Evolutionary conservation across 2,329 filamentous ascomycete genomes (phyloP).

Genomic region (Westerdykella sp.): DNA sequence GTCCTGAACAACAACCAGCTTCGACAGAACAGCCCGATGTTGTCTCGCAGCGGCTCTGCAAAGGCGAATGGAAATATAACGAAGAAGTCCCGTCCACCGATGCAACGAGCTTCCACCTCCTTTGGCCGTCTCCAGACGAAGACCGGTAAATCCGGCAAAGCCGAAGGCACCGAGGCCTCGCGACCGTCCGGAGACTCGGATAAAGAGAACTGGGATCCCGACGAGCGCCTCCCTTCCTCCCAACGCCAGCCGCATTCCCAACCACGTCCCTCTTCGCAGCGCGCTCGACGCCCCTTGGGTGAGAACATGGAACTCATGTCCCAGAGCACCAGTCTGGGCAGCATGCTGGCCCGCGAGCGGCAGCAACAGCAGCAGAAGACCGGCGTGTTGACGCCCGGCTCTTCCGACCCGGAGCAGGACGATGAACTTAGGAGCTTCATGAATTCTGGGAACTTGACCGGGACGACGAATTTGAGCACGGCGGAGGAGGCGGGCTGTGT

Average conservation of each 20-base stretch:
- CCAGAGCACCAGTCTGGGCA: conserved; percentile 33
- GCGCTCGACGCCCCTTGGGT: conserved; percentile 40
- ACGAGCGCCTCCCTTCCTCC: conserved; percentile 13
- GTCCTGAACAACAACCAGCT: conserved; percentile 49
- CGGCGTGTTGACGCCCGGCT: conserved; percentile 17
- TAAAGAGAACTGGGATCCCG: conserved; percentile 83
- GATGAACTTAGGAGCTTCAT: conserved; percentile 70
- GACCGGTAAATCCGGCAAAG: conserved; percentile 13
- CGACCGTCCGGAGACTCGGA: conserved; percentile 68
- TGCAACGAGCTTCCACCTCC: conserved; percentile 33
- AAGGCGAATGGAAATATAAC: conserved; percentile 28
- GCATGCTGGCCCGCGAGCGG: conserved; percentile 27
- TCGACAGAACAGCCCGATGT: conserved; percentile 57
- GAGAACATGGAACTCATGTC: conserved; percentile 42
- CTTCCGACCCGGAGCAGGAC: conserved; percentile 45
- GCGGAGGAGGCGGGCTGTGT: conserved; percentile 75
- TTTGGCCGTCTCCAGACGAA: conserved; percentile 31
- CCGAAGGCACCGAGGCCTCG: conserved; percentile 39
- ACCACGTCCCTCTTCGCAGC: conserved; percentile 29
- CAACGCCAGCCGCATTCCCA: conserved; percentile 4
- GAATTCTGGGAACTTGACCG: conserved; percentile 52
- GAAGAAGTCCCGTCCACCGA: conserved; percentile 30
- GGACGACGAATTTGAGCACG: conserved; percentile 49
- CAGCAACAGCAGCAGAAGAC: conserved; percentile 13
- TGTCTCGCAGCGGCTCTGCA: conserved; percentile 22